Conservation (phyloP, 1,284 basidiomycete species). For the Ustilago tritici region DNA sequence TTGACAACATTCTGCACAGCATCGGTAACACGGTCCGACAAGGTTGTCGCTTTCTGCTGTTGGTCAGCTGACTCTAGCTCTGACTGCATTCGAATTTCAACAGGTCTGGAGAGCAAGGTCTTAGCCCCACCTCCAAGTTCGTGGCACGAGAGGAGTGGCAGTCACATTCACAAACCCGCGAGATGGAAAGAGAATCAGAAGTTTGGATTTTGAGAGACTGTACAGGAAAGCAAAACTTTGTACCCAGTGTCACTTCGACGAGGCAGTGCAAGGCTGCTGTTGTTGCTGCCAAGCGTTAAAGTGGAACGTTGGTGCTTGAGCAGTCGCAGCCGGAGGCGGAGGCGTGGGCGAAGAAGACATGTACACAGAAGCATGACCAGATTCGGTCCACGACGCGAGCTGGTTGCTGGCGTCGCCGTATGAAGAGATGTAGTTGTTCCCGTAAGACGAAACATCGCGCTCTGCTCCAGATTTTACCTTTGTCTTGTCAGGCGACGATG, state of each 20-base stretch:
- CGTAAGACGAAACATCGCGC: not conserved
- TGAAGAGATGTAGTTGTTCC: not conserved
- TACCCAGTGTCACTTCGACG: not conserved
- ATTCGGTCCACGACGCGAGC: constrained; percentile 22
- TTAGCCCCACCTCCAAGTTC: too few species aligned
- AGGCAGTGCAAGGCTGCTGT: not conserved
- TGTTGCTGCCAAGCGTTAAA: constrained; percentile 26
- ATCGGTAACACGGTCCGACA: not conserved
- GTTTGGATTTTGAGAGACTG: not conserved
- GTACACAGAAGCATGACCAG: constrained; percentile 6
- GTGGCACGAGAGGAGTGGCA: too few species aligned
- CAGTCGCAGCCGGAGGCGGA: constrained; percentile 2
- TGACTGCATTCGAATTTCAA: not conserved
- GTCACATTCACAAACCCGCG: not conserved
- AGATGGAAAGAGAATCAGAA: not conserved
- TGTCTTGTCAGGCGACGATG: not conserved
- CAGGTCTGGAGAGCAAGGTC: not conserved
- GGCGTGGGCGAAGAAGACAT: constrained; percentile 22
- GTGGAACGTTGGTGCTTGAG: constrained; percentile 13
- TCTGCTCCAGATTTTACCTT: not conserved
- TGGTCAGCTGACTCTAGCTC: not conserved
- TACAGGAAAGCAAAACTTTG: not conserved
- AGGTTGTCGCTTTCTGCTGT: not conserved
- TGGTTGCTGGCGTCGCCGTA: constrained; percentile 3
- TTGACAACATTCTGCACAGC: constrained; percentile 2